Conservation (phyloP, 495 filamentous ascomycete species). For the Pyrenopolyporus hunteri region DNA sequence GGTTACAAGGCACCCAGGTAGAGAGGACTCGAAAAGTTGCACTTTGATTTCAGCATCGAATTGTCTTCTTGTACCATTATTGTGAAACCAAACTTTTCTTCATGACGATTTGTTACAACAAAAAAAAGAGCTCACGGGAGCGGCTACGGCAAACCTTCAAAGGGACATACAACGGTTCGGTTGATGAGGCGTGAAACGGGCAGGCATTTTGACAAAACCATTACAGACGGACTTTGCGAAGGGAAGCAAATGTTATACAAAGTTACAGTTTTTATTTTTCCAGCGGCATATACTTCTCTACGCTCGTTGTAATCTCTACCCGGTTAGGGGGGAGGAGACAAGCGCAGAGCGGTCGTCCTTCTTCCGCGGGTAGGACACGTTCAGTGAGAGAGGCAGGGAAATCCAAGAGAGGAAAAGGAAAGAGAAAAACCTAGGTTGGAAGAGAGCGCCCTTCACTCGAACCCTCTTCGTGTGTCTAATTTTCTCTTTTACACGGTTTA, state of each 20-base stretch:
- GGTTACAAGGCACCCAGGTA: conserved; percentile 33
- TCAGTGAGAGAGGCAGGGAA: conserved; percentile 10
- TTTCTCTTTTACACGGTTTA: conserved; percentile 27
- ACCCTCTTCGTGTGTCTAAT: conserved; percentile 37
- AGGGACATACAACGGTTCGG: conserved; percentile 34
- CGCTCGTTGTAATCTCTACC: conserved; percentile 62
- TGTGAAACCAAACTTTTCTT: conserved; percentile 37
- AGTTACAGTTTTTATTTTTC: conserved; percentile 31
- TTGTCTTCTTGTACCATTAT: conserved; percentile 47
- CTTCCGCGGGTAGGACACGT: conserved; percentile 42
- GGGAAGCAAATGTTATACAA: conserved; percentile 35
- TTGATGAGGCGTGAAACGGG: conserved; percentile 41
- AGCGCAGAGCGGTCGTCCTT: conserved; percentile 46
- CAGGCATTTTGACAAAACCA: conserved; percentile 29
- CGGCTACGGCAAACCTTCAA: conserved; percentile 28
- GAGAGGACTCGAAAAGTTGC: conserved; percentile 46
- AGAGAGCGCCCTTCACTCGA: conserved; percentile 7
- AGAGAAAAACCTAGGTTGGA: not conserved
- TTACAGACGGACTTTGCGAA: conserved; percentile 31
- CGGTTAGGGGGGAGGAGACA: conserved; percentile 47
- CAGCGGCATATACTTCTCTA: conserved; percentile 52
- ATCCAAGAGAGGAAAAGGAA: not conserved
- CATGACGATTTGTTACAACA: conserved; percentile 32
- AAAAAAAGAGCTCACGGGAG: conserved; percentile 40
- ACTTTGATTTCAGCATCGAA: conserved; percentile 45